These are phyloP conservation scores for Acidomyces sp. DNA, from an alignment of 495 filamentous ascomycete species.

Conservation along the genomic window DNA sequence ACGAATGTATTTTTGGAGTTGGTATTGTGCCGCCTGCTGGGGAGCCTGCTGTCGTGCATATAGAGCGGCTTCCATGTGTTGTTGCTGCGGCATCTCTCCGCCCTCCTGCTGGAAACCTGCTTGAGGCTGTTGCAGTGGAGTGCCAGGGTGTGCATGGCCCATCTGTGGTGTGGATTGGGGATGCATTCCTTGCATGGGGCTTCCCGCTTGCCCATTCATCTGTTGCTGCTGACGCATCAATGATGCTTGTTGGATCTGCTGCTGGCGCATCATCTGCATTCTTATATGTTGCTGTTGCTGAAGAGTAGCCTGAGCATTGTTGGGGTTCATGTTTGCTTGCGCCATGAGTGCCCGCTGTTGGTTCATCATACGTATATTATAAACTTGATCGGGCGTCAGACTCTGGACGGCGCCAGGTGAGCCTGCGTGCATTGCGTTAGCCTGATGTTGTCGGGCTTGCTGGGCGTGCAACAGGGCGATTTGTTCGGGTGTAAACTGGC, in stretches of 20 bases:
- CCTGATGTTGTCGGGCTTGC: slow-evolving; percentile 9
- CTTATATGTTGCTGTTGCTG: slow-evolving; percentile 4
- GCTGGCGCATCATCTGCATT: not conserved
- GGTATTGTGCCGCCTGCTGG: slow-evolving; percentile 1
- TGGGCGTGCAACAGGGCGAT: slow-evolving; percentile 13
- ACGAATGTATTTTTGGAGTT: not conserved
- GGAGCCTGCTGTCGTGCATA: not conserved
- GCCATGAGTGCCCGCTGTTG: slow-evolving; percentile 3
- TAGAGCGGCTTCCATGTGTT: slow-evolving; percentile 4
- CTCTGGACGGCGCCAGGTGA: slow-evolving; percentile 12
- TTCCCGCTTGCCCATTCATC: slow-evolving; percentile 1
- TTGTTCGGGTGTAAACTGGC: slow-evolving; percentile 23
- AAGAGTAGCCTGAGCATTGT: not conserved
- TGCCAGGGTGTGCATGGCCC: slow-evolving; percentile 14
- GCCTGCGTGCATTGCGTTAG: slow-evolving; percentile 8
- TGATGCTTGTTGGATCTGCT: slow-evolving; percentile 4
- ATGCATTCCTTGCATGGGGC: not conserved
- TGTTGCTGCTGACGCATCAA: slow-evolving; percentile 6
- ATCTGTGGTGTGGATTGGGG: slow-evolving; percentile 7
- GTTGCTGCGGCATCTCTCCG: not conserved
- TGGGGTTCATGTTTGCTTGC: slow-evolving; percentile 1
- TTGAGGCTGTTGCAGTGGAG: slow-evolving; percentile 5
- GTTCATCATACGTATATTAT: slow-evolving; percentile 6
- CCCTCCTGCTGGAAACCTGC: slow-evolving; percentile 3
- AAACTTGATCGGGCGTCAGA: slow-evolving; percentile 15